Conservation (phyloP, 2,329 filamentous ascomycete species). For the Alternaria ethzedia region DNA sequence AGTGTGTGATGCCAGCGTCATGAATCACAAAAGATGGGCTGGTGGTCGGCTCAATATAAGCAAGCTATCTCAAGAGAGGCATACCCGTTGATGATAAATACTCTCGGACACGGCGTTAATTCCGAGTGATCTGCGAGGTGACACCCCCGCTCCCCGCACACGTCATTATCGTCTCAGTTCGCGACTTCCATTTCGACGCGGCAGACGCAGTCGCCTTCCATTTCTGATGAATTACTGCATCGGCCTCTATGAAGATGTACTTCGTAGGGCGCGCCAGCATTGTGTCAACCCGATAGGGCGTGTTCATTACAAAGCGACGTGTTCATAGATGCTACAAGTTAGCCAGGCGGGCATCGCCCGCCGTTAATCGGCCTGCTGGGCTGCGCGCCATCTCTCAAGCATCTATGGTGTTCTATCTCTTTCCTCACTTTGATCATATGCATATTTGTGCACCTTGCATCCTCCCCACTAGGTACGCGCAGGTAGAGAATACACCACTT, state of each 20-base stretch:
- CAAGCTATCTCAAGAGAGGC: not conserved
- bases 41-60: not conserved
- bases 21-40: constrained; percentile 2
- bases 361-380: not conserved
- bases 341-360: not conserved
- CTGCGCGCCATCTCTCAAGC: not conserved
- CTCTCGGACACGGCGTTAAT: not conserved
- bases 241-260: not conserved
- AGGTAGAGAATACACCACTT: not conserved
- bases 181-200: not conserved
- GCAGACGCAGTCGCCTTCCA: not conserved
- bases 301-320: not conserved
- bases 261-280: not conserved
- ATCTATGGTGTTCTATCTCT: not conserved
- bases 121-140: constrained; percentile 1
- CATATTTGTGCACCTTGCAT: not conserved
- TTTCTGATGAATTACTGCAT: not conserved
- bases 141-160: constrained; percentile 11
- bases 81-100: constrained; percentile 14
- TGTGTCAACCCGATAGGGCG: not conserved
- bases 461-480: not conserved
- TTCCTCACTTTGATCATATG: not conserved
- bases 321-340: not conserved
- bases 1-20: constrained; percentile 23
- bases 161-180: constrained; percentile 7